These are phyloP conservation scores for Yamadazyma olivae DNA, from an alignment of 805 yeast genomes.

Conservation along the genomic window DNA sequence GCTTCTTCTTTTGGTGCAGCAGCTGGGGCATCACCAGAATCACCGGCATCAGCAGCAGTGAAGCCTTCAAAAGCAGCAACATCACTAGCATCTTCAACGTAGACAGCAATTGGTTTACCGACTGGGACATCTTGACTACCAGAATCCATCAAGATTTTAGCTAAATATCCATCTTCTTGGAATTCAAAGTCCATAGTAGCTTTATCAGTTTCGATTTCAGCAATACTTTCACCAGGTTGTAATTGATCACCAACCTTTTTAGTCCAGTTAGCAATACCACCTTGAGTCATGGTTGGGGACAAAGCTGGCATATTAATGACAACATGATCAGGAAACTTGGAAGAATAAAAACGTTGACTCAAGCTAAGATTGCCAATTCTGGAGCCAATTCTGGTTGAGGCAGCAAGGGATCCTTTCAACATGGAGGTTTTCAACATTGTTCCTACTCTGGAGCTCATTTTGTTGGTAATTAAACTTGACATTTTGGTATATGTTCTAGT, in stretches of 20 bases:
- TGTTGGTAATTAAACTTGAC: background rate
- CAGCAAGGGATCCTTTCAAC: background rate
- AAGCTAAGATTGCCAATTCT: background rate
- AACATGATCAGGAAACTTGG: constrained; percentile 74
- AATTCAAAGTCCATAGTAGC: constrained; percentile 98
- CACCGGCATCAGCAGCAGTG: constrained; percentile 79
- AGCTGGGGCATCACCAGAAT: constrained; percentile 30
- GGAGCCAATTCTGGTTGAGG: background rate
- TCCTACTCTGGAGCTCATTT: background rate
- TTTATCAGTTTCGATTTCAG: constrained; percentile 97
- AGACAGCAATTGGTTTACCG: constrained; percentile 94
- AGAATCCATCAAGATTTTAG: constrained; percentile 77
- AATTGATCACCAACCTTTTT: constrained; percentile 87
- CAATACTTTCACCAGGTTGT: constrained; percentile 89
- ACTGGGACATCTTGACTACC: constrained; percentile 91
- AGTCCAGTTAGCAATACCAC: constrained; percentile 86
- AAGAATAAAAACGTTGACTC: constrained; percentile 32
- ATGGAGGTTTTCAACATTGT: background rate
- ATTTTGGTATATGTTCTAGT: too few relatives aligned
- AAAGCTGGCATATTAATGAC: constrained; percentile 97
- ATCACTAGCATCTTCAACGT: constrained; percentile 81
- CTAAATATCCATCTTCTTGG: constrained; percentile 93
- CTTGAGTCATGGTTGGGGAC: constrained; percentile 99
- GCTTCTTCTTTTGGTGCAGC: constrained; percentile 25
- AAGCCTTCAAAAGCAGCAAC: constrained; percentile 87